Evolutionary conservation across 306 rosid species (phyloP).

Genomic region (Inga laurina): DNA sequence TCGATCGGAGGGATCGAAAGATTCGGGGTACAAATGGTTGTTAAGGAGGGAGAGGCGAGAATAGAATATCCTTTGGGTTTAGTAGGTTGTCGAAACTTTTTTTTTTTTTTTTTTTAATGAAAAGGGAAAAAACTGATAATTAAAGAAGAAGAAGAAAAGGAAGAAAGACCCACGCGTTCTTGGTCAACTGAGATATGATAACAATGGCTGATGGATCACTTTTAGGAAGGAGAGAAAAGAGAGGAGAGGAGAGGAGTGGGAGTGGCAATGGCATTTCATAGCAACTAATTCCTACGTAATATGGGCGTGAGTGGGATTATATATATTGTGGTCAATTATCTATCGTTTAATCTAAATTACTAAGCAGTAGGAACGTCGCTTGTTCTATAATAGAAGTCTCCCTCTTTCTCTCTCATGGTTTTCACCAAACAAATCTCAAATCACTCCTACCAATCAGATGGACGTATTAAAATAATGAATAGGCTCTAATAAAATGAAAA

Average conservation of each 20-base stretch:
- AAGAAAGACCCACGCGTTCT: constrained; percentile 16
- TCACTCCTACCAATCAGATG: constrained; percentile 40
- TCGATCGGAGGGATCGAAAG: constrained; percentile 14
- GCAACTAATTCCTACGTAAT: constrained; percentile 35
- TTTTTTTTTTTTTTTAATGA: background rate
- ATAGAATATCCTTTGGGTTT: constrained; percentile 28
- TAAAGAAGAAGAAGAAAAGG: background rate
- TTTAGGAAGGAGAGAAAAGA: constrained; percentile 9
- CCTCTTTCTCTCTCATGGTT: constrained; percentile 35
- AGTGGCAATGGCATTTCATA: constrained; percentile 34
- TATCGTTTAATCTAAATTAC: constrained; percentile 5
- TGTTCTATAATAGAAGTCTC: constrained; percentile 31
- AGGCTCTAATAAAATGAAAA: constrained; percentile 17
- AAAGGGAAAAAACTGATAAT: background rate
- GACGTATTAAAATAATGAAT: constrained; percentile 11
- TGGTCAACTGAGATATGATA: constrained; percentile 33
- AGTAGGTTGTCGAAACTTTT: background rate
- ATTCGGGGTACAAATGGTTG: constrained; percentile 30
- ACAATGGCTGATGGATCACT: constrained; percentile 34
- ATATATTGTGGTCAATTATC: constrained; percentile 30
- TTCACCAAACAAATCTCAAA: constrained; percentile 47
- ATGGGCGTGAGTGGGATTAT: constrained; percentile 32
- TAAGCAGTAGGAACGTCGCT: constrained; percentile 51
- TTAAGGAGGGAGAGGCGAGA: constrained; percentile 29
- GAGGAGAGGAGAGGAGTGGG: background rate